Evolutionary conservation across 2,329 filamentous ascomycete species (phyloP).

Genomic region (Ceratocystis smalleyi): DNA sequence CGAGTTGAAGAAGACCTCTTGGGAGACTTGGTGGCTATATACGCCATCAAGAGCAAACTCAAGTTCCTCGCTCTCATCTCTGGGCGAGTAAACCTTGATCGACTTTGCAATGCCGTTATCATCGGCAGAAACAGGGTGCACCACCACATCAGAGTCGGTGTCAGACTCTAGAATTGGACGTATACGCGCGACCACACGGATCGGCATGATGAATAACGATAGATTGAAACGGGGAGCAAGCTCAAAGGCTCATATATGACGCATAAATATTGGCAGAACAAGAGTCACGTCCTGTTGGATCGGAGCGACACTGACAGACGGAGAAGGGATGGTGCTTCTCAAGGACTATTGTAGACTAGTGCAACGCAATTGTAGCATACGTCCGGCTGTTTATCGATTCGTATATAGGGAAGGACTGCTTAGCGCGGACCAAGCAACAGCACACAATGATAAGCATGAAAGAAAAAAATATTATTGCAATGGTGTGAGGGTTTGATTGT

Average conservation of each 20-base stretch:
- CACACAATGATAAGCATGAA: constrained; percentile 1
- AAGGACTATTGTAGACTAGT: neutral
- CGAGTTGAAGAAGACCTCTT: constrained; percentile 75
- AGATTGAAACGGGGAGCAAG: neutral
- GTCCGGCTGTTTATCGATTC: neutral
- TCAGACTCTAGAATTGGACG: constrained; percentile 77
- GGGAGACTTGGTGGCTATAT: constrained; percentile 63
- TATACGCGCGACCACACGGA: constrained; percentile 80
- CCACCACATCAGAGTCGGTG: constrained; percentile 73
- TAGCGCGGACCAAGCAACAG: neutral
- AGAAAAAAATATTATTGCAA: neutral
- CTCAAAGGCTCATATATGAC: constrained; percentile 11
- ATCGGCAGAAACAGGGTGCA: constrained; percentile 49
- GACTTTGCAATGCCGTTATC: constrained; percentile 47
- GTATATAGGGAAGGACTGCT: neutral
- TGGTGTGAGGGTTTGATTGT: neutral
- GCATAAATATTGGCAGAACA: neutral
- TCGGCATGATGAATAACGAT: constrained; percentile 34
- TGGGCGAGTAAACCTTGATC: constrained; percentile 83
- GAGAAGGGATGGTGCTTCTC: neutral
- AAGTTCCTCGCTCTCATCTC: constrained; percentile 80
- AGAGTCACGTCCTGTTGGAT: neutral
- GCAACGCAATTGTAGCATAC: neutral
- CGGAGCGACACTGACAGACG: neutral
- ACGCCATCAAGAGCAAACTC: constrained; percentile 91